A percentile compares a stretch with the other conserved stretches of the same genome.
Conservation (phyloP, 1,284 basidiomycete species). For the Cryptococcus maquisensis region DNA sequence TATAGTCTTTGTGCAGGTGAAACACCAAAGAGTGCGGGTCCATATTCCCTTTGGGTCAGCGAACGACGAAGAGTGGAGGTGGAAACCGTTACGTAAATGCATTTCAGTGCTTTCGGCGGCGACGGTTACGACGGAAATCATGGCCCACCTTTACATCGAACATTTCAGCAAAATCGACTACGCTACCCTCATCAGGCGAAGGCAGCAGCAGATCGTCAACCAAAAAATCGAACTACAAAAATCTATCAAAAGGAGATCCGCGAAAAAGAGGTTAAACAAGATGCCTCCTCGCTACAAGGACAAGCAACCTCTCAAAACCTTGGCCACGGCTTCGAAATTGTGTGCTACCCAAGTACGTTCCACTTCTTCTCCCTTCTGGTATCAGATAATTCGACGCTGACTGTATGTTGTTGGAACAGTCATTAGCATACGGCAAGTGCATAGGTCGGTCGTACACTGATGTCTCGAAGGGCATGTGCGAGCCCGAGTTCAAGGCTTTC, state of each 20-base stretch:
- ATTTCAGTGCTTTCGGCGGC: no score
- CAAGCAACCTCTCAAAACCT: slow-evolving; percentile 41
- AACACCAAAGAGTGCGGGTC: no score
- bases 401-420: slow-evolving; percentile 25
- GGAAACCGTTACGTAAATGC: no score
- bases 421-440: slow-evolving; percentile 49
- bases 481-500: slow-evolving; percentile 49
- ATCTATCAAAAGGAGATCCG: neutral
- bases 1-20: no score
- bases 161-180: no score
- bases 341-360: slow-evolving; percentile 40
- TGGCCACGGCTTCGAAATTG: slow-evolving; percentile 39
- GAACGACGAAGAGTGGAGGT: no score
- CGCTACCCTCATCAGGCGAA: no score
- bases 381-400: neutral
- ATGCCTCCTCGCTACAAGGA: slow-evolving; percentile 39
- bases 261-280: neutral
- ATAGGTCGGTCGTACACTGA: slow-evolving; percentile 49
- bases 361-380: neutral
- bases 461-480: slow-evolving; percentile 50
- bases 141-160: no score
- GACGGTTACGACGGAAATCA: no score
- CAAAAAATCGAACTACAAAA: neutral
- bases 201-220: neutral
- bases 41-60: no score